Conservation (phyloP, 2,329 filamentous ascomycete species). For the Pseudogymnoascus pannorum region DNA sequence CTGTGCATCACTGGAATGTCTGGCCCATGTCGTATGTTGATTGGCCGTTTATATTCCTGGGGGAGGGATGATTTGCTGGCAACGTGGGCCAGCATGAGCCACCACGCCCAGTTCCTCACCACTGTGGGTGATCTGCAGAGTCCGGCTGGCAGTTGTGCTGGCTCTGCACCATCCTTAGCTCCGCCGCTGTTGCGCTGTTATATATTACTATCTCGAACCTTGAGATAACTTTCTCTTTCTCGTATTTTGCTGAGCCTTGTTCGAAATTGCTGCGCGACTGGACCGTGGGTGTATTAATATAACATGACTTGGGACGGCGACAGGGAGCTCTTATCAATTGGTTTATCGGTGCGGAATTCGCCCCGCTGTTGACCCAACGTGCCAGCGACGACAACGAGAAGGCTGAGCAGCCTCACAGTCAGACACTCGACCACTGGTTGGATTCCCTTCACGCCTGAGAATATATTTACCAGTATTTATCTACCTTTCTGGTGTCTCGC, state of each 20-base stretch:
- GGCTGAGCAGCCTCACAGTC: slow-evolving; percentile 8
- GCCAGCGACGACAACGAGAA: slow-evolving; percentile 7
- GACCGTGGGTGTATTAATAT: slow-evolving; percentile 1
- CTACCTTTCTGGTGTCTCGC: slow-evolving; percentile 12
- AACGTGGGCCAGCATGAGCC: slow-evolving; percentile 9
- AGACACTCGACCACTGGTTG: slow-evolving; percentile 5
- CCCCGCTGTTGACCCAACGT: slow-evolving; percentile 11
- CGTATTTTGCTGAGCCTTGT: slow-evolving; percentile 9
- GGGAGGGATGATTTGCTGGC: slow-evolving; percentile 10
- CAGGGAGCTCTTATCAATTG: slow-evolving; percentile 11
- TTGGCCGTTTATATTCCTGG: slow-evolving; percentile 8
- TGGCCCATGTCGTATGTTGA: background rate
- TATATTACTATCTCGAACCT: slow-evolving; percentile 3
- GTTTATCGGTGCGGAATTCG: slow-evolving; percentile 10
- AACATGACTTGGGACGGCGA: slow-evolving; percentile 7
- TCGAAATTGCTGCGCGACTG: slow-evolving; percentile 7
- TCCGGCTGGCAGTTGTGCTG: slow-evolving; percentile 8
- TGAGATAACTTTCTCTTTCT: slow-evolving; percentile 1
- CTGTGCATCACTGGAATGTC: slow-evolving; percentile 2
- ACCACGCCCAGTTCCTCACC: slow-evolving; percentile 7
- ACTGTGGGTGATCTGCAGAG: slow-evolving; percentile 7
- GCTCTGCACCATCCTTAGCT: slow-evolving; percentile 6
- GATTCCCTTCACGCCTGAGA: background rate
- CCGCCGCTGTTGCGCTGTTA: background rate
- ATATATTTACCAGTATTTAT: background rate